These are phyloP conservation scores for Melanomma pulvis-pyrius DNA, from an alignment of 495 filamentous ascomycete species.

Conservation along the genomic window DNA sequence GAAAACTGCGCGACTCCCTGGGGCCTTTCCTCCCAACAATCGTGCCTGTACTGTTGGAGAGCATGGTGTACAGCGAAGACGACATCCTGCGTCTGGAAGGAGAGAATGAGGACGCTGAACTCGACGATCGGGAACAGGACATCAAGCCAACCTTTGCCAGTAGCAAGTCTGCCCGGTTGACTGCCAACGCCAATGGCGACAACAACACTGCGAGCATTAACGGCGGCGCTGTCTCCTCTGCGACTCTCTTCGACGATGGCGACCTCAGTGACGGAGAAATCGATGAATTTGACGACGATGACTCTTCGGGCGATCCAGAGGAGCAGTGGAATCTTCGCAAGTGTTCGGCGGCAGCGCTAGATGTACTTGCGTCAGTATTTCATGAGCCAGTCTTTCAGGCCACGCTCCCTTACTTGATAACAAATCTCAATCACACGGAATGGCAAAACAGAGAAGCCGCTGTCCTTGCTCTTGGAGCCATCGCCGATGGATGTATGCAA, in stretches of 20 bases:
- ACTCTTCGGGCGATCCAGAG: constrained; percentile 76
- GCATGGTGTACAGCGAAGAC: constrained; percentile 96
- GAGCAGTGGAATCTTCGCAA: constrained; percentile 96
- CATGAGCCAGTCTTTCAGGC: constrained; percentile 83
- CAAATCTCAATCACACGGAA: constrained; percentile 82
- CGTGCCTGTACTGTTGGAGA: constrained; percentile 85
- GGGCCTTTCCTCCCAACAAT: constrained; percentile 80
- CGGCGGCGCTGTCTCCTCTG: constrained; percentile 36
- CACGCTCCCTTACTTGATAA: constrained; percentile 88
- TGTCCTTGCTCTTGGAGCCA: constrained; percentile 90
- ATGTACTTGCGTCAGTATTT: constrained; percentile 91
- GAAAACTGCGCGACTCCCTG: constrained; percentile 70
- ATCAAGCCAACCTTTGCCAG: constrained; percentile 93
- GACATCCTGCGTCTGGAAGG: constrained; percentile 83
- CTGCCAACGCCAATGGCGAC: constrained; percentile 53
- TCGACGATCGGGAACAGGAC: constrained; percentile 87
- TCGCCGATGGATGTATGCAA: constrained; percentile 92
- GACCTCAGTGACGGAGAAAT: constrained; percentile 90
- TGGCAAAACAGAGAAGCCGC: constrained; percentile 95
- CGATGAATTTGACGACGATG: constrained; percentile 73
- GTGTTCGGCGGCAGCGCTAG: constrained; percentile 94
- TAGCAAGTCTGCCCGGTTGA: constrained; percentile 58
- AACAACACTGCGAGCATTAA: constrained; percentile 56
- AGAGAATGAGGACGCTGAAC: constrained; percentile 82
- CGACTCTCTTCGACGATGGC: constrained; percentile 44